phyloP scores from a whole-genome alignment of 2,329 filamentous ascomycete genomes.

The Pestalotiopsis sp. region DNA sequence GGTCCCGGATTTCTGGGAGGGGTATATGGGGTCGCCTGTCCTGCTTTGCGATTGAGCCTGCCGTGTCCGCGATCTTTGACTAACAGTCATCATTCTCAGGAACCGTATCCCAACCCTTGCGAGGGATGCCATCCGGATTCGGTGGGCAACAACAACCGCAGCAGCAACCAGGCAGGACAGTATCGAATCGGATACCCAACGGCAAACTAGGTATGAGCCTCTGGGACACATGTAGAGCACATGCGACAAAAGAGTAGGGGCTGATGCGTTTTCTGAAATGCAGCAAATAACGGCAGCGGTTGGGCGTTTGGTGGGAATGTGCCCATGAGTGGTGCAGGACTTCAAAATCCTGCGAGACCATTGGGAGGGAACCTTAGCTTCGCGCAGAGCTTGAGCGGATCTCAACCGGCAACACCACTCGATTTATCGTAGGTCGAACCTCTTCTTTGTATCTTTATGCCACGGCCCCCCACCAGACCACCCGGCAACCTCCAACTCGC shows the following conservation, averaged over 20 bases:
- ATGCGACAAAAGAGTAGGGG: slow-evolving; percentile 16
- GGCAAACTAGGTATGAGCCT: slow-evolving; percentile 62
- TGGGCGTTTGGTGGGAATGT: slow-evolving; percentile 67
- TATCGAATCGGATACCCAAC: slow-evolving; percentile 63
- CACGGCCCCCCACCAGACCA: neutral
- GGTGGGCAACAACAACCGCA: slow-evolving; percentile 58
- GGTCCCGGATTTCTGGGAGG: neutral
- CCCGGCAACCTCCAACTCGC: neutral
- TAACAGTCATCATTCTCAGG: slow-evolving; percentile 44
- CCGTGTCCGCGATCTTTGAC: slow-evolving; percentile 22
- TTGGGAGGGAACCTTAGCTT: slow-evolving; percentile 65
- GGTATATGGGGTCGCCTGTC: neutral
- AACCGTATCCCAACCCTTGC: slow-evolving; percentile 63
- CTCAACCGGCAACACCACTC: slow-evolving; percentile 62
- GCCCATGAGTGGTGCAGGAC: slow-evolving; percentile 59
- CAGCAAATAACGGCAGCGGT: slow-evolving; percentile 54
- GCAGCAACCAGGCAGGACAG: slow-evolving; percentile 57
- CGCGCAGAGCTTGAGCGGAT: slow-evolving; percentile 66
- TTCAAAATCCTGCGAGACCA: slow-evolving; percentile 57
- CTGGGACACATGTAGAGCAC: neutral
- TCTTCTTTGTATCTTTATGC: slow-evolving; percentile 1
- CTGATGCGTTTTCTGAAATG: slow-evolving; percentile 25
- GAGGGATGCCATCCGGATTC: slow-evolving; percentile 64
- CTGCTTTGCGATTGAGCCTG: neutral
- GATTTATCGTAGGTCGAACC: slow-evolving; percentile 64